phyloP scores from a whole-genome alignment of 192 early-diverging fungal genomes.

The Mycoemilia scoparia region DNA sequence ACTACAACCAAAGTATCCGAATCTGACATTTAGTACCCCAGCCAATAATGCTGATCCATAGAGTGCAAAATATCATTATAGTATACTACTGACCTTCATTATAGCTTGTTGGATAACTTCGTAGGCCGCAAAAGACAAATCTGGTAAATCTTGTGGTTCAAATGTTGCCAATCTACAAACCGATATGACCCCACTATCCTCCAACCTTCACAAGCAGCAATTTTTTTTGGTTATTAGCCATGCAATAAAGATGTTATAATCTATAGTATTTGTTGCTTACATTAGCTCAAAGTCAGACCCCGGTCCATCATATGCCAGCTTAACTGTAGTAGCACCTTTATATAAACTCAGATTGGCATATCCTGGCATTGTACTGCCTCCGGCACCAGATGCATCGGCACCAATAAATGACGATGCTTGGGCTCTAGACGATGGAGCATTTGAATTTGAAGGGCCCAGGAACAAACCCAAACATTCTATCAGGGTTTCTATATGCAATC shows the following conservation, averaged over 20 bases:
- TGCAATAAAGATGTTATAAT: too few species aligned
- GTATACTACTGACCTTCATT: too few species aligned
- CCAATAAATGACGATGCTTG: conserved; percentile 1
- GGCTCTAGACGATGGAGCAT: neutral
- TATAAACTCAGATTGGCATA: conserved; percentile 9
- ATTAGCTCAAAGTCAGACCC: conserved; percentile 25
- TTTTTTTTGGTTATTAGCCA: too few species aligned
- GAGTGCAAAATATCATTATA: too few species aligned
- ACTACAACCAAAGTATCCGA: too few species aligned
- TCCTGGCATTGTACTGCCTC: conserved; percentile 1
- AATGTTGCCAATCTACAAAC: conserved; percentile 31
- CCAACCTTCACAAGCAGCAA: too few species aligned
- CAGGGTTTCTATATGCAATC: conserved; percentile 20
- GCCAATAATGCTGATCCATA: too few species aligned
- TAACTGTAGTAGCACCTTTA: conserved; percentile 20
- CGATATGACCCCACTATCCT: conserved; percentile 33
- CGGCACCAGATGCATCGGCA: too few species aligned
- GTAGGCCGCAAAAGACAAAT: conserved; percentile 20
- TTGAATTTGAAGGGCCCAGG: conserved; percentile 14
- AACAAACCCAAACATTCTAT: conserved; percentile 25
- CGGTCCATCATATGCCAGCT: conserved; percentile 15
- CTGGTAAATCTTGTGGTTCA: conserved; percentile 17
- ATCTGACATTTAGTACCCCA: too few species aligned
- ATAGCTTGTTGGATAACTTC: conserved; percentile 29
- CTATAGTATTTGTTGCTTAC: too few species aligned